phyloP scores from a whole-genome alignment of 805 yeast genomes.

The Brettanomyces sp. region DNA sequence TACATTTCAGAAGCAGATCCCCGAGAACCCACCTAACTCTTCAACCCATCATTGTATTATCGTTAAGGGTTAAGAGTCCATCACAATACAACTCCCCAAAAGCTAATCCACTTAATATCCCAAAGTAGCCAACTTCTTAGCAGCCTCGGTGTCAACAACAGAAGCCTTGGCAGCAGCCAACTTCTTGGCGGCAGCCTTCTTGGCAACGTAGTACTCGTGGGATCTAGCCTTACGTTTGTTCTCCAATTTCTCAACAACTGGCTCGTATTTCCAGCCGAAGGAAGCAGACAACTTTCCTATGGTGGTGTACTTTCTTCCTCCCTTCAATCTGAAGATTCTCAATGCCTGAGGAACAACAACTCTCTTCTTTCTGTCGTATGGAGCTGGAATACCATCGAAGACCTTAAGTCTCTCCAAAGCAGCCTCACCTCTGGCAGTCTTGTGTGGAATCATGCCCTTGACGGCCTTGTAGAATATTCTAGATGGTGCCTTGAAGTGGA shows the following conservation, averaged over 20 bases:
- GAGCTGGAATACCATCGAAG: slow-evolving; percentile 99
- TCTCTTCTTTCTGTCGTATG: slow-evolving; percentile 99
- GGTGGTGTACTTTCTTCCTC: slow-evolving; percentile 99
- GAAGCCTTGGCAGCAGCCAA: slow-evolving; percentile 77
- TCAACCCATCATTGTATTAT: too few relatives aligned
- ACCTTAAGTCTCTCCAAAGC: slow-evolving; percentile 99
- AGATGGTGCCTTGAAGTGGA: slow-evolving; percentile 99
- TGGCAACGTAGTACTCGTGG: slow-evolving; percentile 98
- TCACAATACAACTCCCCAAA: too few relatives aligned
- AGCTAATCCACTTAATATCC: slow-evolving; percentile 65
- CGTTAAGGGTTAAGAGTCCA: too few relatives aligned
- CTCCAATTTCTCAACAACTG: slow-evolving; percentile 93
- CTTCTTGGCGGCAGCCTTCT: slow-evolving; percentile 94
- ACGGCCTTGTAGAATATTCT: slow-evolving; percentile 99
- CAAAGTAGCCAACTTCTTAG: slow-evolving; percentile 88
- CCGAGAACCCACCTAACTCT: too few relatives aligned
- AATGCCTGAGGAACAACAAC: slow-evolving; percentile 99
- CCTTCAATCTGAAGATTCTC: slow-evolving; percentile 97
- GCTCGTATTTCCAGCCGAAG: slow-evolving; percentile 99
- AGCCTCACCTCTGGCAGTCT: slow-evolving; percentile 99
- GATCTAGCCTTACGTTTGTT: slow-evolving; percentile 99
- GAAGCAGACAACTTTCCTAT: slow-evolving; percentile 92
- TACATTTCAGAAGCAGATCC: too few relatives aligned
- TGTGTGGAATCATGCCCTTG: slow-evolving; percentile 99
- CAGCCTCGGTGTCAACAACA: slow-evolving; percentile 83